Conservation (phyloP, 1,284 basidiomycete genomes). For the Paramarasmius palmivorus region DNA sequence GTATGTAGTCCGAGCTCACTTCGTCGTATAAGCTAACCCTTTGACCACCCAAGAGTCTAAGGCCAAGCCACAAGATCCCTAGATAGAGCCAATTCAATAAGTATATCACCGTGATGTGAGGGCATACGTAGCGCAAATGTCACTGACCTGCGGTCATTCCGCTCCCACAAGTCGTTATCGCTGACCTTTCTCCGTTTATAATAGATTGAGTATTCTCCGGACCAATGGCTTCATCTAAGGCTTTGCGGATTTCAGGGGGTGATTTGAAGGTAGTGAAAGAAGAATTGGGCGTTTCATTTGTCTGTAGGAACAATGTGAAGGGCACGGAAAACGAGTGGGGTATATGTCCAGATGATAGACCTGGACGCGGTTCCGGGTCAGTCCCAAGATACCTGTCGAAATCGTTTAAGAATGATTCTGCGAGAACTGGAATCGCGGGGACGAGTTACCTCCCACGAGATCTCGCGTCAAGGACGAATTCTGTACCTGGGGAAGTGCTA, state of each 20-base stretch:
- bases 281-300: slow-evolving; percentile 39
- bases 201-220: slow-evolving; percentile 53
- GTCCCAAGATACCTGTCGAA: slow-evolving; percentile 69
- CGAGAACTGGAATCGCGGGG: neutral
- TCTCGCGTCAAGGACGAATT: slow-evolving; percentile 88
- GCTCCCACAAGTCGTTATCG: slow-evolving; percentile 83
- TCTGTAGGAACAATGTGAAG: slow-evolving; percentile 76
- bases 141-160: slow-evolving; percentile 92
- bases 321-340: slow-evolving; percentile 86
- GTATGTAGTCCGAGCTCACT: slow-evolving; percentile 42
- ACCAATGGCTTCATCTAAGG: slow-evolving; percentile 65
- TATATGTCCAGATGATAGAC: slow-evolving; percentile 91
- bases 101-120: no score
- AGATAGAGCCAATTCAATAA: no score
- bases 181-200: slow-evolving; percentile 54
- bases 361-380: slow-evolving; percentile 88
- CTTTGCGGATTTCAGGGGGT: slow-evolving; percentile 54
- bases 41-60: slow-evolving; percentile 65
- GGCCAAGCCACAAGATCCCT: slow-evolving; percentile 83
- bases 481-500: slow-evolving; percentile 45
- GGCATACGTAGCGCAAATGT: no score
- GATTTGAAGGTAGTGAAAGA: slow-evolving; percentile 70
- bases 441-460: slow-evolving; percentile 66
- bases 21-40: slow-evolving; percentile 81
- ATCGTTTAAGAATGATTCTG: slow-evolving; percentile 9